Evolutionary conservation across 2,329 filamentous ascomycete genomes (phyloP).

Genomic region (Talaromyces sp.): DNA sequence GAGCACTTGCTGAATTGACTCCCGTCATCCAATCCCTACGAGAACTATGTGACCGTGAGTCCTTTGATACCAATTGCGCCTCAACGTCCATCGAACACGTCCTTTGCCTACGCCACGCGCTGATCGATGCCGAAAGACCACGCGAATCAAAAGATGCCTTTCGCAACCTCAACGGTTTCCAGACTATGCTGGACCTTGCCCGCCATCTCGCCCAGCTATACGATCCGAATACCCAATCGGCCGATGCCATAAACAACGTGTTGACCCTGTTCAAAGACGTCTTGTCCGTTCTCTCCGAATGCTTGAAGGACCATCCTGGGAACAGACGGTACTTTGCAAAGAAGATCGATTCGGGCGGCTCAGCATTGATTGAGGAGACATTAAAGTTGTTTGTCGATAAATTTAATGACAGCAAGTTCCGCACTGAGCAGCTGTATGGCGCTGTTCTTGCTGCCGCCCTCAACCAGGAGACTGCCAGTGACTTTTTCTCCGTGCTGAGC

Average conservation of each 20-base stretch:
- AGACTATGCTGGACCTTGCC: conserved; percentile 64
- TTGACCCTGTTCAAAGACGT: conserved; percentile 59
- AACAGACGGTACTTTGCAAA: conserved; percentile 84
- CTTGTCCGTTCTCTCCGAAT: conserved; percentile 63
- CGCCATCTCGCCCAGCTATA: conserved; percentile 71
- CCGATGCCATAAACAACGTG: conserved; percentile 60
- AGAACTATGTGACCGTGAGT: conserved; percentile 23
- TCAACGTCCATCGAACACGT: conserved; percentile 51
- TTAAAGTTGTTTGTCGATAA: conserved; percentile 61
- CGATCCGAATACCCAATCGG: conserved; percentile 55
- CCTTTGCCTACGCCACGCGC: conserved; percentile 61
- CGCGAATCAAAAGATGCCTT: conserved; percentile 70
- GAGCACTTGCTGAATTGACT: conserved; percentile 6
- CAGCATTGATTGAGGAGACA: conserved; percentile 68
- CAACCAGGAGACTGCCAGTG: conserved; percentile 68
- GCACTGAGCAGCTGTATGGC: conserved; percentile 73
- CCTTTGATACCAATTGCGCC: conserved; percentile 27
- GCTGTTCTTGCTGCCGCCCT: conserved; percentile 75
- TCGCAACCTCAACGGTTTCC: conserved; percentile 73
- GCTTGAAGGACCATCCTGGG: conserved; percentile 72
- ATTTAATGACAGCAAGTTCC: conserved; percentile 33
- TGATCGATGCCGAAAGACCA: conserved; percentile 49
- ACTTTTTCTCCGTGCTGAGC: conserved; percentile 53
- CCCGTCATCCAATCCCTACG: conserved; percentile 31
- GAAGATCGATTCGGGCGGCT: conserved; percentile 70